Base-by-base conservation (phyloP, 306 rosid genomes). In the Cercis canadensis region DNA sequence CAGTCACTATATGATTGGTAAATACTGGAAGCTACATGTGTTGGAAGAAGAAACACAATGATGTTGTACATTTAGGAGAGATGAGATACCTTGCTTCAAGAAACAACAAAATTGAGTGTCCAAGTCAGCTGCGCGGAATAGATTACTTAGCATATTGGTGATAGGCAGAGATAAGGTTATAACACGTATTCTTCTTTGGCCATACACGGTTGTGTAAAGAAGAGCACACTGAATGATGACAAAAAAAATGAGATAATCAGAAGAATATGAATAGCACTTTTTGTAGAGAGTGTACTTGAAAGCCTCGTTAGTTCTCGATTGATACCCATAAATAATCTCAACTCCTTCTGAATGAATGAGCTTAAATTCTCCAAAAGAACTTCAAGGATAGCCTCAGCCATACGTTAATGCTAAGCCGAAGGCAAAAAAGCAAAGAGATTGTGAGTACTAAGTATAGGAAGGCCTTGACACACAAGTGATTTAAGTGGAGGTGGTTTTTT, bases 41-140 rank as follows among this genome's bases (percentile, higher is more conserved):
- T 18, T 11, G 19, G 36, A 64, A 18, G 51, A 69, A 55, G 17
- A 63, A 57, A 16, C 46, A 36, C 32, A 57, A 54, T 12, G 17
- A 33, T 10, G 16, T 40, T 34, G 74, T 39, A 55, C 51, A 44
- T 16, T 8, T 7, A 41, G 37, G 31, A 33, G 66, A 57, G 65
- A 76, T 62, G 50, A 65, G 59, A 88, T 86, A 89, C 99, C 99
- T 83, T 90, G 96, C 77, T 94, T 94, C 82, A 94, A 83, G 93
- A 87, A 91, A 83, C 99, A 94, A 49, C 96, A 86, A 78, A 94
- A 94, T 62, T 91, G 97, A 69, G 97, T 80, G 74, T 94, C 99
- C 85, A 94, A 85, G 81, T 94, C 99, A 64, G 99, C 99, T n/a
- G 97, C 85, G 0, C 97, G 99, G 81, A 94, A 94, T 49, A 94